These are phyloP conservation scores for Xenoacremonium recifei DNA, from an alignment of 2,329 filamentous ascomycete genomes.

Conservation along the genomic window DNA sequence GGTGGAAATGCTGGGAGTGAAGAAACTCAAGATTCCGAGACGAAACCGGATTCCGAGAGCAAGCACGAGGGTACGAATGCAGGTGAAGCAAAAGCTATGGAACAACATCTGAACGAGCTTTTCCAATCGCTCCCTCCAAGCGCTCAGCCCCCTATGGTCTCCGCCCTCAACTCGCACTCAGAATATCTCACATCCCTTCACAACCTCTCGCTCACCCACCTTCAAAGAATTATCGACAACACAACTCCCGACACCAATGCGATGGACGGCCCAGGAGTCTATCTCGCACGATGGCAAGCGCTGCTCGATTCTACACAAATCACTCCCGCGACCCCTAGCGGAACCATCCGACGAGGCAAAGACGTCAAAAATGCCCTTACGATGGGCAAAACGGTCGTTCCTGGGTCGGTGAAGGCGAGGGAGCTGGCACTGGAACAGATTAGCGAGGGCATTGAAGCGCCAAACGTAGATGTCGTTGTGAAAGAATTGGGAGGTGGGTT, in stretches of 20 bases:
- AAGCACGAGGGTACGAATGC: neutral
- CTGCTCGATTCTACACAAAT: conserved; percentile 69
- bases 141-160: conserved; percentile 44
- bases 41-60: neutral
- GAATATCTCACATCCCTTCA: conserved; percentile 58
- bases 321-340: conserved; percentile 55
- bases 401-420: conserved; percentile 24
- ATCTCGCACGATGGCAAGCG: conserved; percentile 69
- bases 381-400: conserved; percentile 42
- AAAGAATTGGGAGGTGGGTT: conserved; percentile 40
- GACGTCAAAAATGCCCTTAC: conserved; percentile 47
- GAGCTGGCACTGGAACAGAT: conserved; percentile 29
- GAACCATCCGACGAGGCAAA: conserved; percentile 51
- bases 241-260: conserved; percentile 28
- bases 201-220: conserved; percentile 49
- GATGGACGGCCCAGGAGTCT: conserved; percentile 66
- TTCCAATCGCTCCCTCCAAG: conserved; percentile 46
- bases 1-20: neutral
- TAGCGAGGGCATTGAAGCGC: conserved; percentile 33
- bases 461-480: conserved; percentile 43
- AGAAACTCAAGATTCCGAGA: neutral
- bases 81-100: conserved; percentile 26
- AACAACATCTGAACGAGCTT: conserved; percentile 37
- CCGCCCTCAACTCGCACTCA: conserved; percentile 58
- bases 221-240: conserved; percentile 55